Base-by-base conservation (phyloP, 202 grass and related monocot species). In the Cymbopogon flexuosus region DNA sequence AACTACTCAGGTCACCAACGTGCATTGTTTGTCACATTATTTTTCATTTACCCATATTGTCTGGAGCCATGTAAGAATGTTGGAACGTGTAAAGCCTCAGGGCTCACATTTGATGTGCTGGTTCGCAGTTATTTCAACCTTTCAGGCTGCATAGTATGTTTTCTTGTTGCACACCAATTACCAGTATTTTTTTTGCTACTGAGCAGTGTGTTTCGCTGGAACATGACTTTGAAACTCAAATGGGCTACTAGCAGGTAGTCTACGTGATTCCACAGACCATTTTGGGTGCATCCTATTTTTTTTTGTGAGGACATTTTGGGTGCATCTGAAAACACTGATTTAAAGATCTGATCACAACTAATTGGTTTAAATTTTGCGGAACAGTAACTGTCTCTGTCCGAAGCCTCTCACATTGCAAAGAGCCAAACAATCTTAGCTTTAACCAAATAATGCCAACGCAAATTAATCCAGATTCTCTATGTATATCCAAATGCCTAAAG, bases 1-100 rank as follows among this genome's bases (percentile, higher is more conserved):
- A 81, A 34, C 37, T 66, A 33, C 31, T 37, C 24, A 31, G 36
- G 40, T 60, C 14, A 18, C 70, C 70, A 59, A 71, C 35, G 64
- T 42, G 67, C 82, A 65, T 77, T 85, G 58, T 85, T 81, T 77
- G 72, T 78, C 30, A 77, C 82, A 76, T 30, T 89, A 77, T 81
- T 89, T 70, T 72, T 37, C 59, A 47, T 81, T 65, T 72, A 81
- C 35, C 68, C 58, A 3, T 73, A 81, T 77, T 81, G 68, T 72
- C 29, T 85, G 77, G 37, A 74, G 68, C 79, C 41, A 52, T 77
- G 65, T 77, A 77, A 87, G 51, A 65, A 34, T 35, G 24, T 78
- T 78, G 69, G 43, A 72, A 72, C 45, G 5, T 34, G 8, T 79
- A 68, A 56, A 29, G 24, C 63, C 63, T 22, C 14, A 68, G 46